phyloP scores from a whole-genome alignment of 78 protist species.

The Isochrysis galbana region DNA sequence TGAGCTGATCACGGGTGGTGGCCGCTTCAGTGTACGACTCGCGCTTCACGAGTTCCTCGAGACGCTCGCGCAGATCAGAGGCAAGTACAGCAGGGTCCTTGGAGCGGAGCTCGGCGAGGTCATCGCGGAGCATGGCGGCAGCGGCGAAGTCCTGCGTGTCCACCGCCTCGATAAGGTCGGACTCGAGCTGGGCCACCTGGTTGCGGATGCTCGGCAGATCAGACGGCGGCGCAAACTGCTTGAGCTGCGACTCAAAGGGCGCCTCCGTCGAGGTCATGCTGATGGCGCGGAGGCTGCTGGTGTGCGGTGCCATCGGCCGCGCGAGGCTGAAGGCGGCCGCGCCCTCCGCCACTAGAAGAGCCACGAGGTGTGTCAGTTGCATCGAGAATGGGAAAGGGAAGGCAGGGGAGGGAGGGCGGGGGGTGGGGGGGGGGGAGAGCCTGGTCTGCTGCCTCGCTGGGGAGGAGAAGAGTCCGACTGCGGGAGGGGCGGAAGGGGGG shows the following conservation, averaged over 20 bases:
- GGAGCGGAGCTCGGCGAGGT: neutral
- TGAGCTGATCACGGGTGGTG: neutral
- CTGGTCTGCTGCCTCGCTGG: no score
- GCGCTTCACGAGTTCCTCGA: neutral
- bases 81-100: neutral
- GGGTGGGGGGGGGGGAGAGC: no score
- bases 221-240: neutral
- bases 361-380: no score
- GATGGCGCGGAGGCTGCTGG: no score
- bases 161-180: neutral
- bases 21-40: neutral
- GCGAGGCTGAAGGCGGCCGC: no score
- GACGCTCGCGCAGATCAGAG: neutral
- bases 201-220: neutral
- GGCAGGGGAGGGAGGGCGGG: no score
- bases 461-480: no score
- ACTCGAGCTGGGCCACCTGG: neutral
- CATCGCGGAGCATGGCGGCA: conserved; percentile 13
- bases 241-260: neutral
- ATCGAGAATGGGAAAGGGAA: no score
- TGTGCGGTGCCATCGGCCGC: neutral
- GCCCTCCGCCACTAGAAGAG: no score
- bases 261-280: no score
- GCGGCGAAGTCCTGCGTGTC: neutral
- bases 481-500: no score